These are phyloP conservation scores for Cordia subcordata DNA, from an alignment of 257 asterid genomes.

Conservation along the genomic window DNA sequence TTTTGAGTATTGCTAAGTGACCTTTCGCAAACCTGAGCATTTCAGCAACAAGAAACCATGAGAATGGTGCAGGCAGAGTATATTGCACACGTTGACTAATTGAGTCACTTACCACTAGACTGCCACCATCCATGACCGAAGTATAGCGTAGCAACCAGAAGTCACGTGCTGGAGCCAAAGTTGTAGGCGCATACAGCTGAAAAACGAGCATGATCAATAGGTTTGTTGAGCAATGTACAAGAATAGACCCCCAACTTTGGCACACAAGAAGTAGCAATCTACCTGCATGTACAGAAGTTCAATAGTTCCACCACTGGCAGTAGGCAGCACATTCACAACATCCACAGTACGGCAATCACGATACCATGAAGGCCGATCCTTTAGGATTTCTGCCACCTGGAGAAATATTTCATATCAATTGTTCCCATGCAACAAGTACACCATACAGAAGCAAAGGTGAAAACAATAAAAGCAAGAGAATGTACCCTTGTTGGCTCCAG, in stretches of 20 bases:
- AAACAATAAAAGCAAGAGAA: constrained; percentile 1
- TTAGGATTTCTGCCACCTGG: constrained; percentile 91
- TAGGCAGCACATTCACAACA: constrained; percentile 75
- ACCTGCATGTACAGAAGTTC: constrained; percentile 96
- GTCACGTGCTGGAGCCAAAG: constrained; percentile 94
- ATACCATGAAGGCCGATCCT: constrained; percentile 93
- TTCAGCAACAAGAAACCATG: constrained; percentile 4
- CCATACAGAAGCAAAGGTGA: not conserved
- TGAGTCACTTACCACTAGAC: constrained; percentile 58
- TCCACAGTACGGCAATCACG: constrained; percentile 95
- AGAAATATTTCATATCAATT: constrained; percentile 3
- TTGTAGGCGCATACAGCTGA: constrained; percentile 84
- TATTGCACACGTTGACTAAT: not conserved
- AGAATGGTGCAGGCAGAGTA: not conserved
- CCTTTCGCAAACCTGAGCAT: constrained; percentile 72
- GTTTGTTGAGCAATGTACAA: not conserved
- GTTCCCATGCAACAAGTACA: not conserved
- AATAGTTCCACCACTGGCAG: constrained; percentile 96
- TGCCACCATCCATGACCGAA: constrained; percentile 85
- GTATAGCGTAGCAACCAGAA: constrained; percentile 84
- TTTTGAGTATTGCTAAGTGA: constrained; percentile 79
- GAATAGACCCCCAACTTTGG: not conserved
- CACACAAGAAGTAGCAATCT: not conserved
- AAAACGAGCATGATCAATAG: constrained; percentile 3
- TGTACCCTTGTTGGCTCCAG: constrained; percentile 88